Evolutionary conservation across 805 yeast species (phyloP), one percentile per base, ranked within the genome.

Genomic region (Nakazawaea anatomiae): DNA sequence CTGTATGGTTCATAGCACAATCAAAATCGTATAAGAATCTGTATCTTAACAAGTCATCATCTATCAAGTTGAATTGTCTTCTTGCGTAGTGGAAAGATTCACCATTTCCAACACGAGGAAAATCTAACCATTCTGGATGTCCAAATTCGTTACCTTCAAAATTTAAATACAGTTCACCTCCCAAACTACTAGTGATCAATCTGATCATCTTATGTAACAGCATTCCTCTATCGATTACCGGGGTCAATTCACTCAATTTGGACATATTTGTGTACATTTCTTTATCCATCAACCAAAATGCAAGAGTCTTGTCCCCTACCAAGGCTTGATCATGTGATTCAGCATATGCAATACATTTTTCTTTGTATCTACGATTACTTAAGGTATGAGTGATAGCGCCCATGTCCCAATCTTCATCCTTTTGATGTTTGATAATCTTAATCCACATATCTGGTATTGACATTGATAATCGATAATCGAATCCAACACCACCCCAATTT

Each of bases 361-460:
- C 98, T 40, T 82, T 81, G 66, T 90, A 82, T 57, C 99, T 79
- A 61, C 98, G 79, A 69, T 92, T 94, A 35, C 96, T 82, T 59
- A 92, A 75, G 1, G 96, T 88, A 63, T 80, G 84, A 25, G 83
- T 84, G 51, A 92, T 90, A 54, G 77, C 72, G 43, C 86, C 89
- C 72, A 92, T 68, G 60, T 91, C 89, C 99, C 99, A 92, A 47
- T 89, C 85, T 54, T 91, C 96, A 66, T 92, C 98, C 43, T 69
- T 62, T 53, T 76, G 70, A 64, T 91, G 97, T 64, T 94, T 92
- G 58, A 92, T 70, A 45, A 90, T 68, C 67, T 94, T 94, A 71
- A 92, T 92, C 99, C 99, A 92, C 98, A 92, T 92, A 67, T 92
- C 99, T 4, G 99, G 99, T 53, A 92, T 75, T 1, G 98, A 97